A percentile compares a stretch with the other conserved stretches of the same genome.
These are phyloP conservation scores for Xylaria intraflava DNA, from an alignment of 495 filamentous ascomycete genomes.

Conservation along the genomic window DNA sequence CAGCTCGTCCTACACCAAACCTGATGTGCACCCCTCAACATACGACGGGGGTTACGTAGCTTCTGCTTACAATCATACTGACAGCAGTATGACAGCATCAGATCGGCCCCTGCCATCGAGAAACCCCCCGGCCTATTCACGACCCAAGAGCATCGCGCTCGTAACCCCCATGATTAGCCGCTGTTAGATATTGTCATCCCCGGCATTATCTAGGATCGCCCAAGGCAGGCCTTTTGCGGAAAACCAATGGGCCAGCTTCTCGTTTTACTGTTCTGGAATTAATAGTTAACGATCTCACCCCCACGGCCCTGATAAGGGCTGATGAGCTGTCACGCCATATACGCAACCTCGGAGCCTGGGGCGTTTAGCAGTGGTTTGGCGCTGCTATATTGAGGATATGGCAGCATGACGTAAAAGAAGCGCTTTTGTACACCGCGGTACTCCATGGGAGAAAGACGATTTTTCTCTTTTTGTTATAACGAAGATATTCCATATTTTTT, in stretches of 20 bases:
- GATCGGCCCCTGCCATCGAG: constrained; percentile 41
- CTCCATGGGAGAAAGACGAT: too few species aligned
- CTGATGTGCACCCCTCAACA: constrained; percentile 38
- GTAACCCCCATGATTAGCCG: constrained; percentile 44
- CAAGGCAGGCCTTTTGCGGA: not conserved
- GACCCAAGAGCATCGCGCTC: constrained; percentile 46
- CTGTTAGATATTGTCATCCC: constrained; percentile 16
- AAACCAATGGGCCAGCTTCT: not conserved
- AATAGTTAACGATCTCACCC: too few species aligned
- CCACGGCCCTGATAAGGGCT: too few species aligned
- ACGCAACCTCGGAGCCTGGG: not conserved
- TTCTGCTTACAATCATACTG: constrained; percentile 25
- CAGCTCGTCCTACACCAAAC: constrained; percentile 38
- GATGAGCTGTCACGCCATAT: not conserved
- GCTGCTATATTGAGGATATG: not conserved
- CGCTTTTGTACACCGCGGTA: not conserved
- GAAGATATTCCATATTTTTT: too few species aligned
- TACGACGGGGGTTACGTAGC: constrained; percentile 38
- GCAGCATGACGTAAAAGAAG: not conserved
- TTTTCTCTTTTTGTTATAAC: not conserved
- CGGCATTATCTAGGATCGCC: not conserved
- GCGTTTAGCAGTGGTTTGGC: not conserved
- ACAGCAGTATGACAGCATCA: constrained; percentile 17
- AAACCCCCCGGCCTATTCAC: constrained; percentile 38
- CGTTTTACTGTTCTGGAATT: too few species aligned